Evolutionary conservation across 257 asterid genomes (phyloP), one percentile per base, ranked within the genome.

Genomic region (Primulina tabacum): DNA sequence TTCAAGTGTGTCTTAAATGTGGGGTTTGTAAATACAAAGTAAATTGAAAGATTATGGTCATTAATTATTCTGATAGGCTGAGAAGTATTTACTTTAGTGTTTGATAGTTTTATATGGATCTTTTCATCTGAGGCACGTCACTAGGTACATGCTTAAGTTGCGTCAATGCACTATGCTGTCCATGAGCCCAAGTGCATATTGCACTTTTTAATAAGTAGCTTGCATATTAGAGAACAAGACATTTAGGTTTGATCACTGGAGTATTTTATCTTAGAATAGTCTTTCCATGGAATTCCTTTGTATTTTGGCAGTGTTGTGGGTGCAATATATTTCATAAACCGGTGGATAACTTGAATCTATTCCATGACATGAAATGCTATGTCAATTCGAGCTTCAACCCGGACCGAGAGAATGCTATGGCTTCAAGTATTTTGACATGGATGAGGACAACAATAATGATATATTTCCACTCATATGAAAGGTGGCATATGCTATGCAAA

Each of bases 251-350:
- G 21, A 11, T 11, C 8, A 7, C 1, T 10, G n/a, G 20, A 29
- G 4, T 17, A 29, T 32, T 16, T 3, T 32, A 9, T 10, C 3
- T 3, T 56, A 24, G 33, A 34, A 52, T n/a, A 64, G 2, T 4
- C n/a, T 37, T 47, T 37, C 69, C 17, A 64, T 70, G 50, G 60
- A 29, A n/a, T 52, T 71, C 0, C 17, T 7, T 35, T 21, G 14
- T 60, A 20, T 62, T 73, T 57, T 56, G 67, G 61, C 66, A 91
- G 99, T 94, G 99, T 75, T 94, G 97, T 66, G 99, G 99, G 64
- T 94, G 99, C 89, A 90, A 90, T 77, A 78, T 90, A 66, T 90
- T 78, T 80, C 98, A 92, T 80, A 92, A 92, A 86, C 88, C 91
- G 78, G 99, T 94, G 82, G 99, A 94, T 75, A 88, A 91, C 75